Evolutionary conservation across 805 yeast genomes (phyloP).

Genomic region (Priceomyces carsonii): DNA sequence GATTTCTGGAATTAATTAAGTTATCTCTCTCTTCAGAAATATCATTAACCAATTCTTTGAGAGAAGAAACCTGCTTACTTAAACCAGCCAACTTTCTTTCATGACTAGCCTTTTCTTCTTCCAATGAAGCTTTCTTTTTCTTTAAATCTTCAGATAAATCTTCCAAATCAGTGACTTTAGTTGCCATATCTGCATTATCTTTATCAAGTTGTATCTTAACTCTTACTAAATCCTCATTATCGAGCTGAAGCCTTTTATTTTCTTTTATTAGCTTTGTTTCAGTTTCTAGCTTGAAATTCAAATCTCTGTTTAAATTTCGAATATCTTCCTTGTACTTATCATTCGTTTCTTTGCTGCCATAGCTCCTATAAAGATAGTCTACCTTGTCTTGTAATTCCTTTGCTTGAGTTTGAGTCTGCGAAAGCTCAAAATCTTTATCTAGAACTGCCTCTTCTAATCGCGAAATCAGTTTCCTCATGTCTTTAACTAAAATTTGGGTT

Average conservation of each 20-base stretch:
- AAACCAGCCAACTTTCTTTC: constrained; percentile 38
- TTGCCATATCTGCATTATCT: constrained; percentile 43
- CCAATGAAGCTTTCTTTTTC: constrained; percentile 29
- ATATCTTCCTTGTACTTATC: constrained; percentile 54
- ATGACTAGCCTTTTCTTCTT: constrained; percentile 32
- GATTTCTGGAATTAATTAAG: constrained; percentile 42
- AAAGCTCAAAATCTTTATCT: constrained; percentile 56
- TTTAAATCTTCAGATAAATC: constrained; percentile 23
- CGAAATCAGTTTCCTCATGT: constrained; percentile 50
- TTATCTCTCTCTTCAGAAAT: constrained; percentile 63
- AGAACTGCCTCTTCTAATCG: constrained; percentile 57
- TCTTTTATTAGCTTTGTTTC: constrained; percentile 70
- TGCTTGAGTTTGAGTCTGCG: constrained; percentile 49
- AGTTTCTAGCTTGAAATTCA: constrained; percentile 54
- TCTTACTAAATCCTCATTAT: constrained; percentile 48
- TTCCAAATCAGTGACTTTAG: too few species aligned
- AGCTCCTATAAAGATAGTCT: constrained; percentile 49
- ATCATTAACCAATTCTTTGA: constrained; percentile 61
- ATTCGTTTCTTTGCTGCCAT: constrained; percentile 40
- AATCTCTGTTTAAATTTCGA: constrained; percentile 51
- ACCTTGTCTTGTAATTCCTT: constrained; percentile 57
- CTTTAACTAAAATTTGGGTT: constrained; percentile 54
- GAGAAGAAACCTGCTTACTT: constrained; percentile 52
- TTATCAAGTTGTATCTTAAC: constrained; percentile 36
- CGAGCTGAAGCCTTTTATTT: constrained; percentile 59